phyloP scores from a whole-genome alignment of 768 basidiomycete genomes.

The Pholiota conissans region DNA sequence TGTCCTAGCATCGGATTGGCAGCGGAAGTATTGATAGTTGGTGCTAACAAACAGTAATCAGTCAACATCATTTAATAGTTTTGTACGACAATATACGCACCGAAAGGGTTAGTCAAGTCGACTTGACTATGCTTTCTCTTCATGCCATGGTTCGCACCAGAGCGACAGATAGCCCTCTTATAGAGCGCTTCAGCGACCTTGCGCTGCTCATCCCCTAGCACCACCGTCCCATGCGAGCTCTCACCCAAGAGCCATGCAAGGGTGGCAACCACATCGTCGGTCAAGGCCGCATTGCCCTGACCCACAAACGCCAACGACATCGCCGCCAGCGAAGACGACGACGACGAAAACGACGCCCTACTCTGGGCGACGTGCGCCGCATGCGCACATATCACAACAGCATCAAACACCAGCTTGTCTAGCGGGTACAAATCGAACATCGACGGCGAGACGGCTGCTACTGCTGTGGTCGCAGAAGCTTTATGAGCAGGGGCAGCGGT shows the following conservation, averaged over 20 bases:
- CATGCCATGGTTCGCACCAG: slow-evolving; percentile 17
- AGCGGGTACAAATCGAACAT: slow-evolving; percentile 39
- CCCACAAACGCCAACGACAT: not conserved
- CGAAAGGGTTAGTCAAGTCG: slow-evolving; percentile 3
- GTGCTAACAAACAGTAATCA: no score
- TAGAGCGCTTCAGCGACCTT: slow-evolving; percentile 13
- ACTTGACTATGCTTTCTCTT: slow-evolving; percentile 27
- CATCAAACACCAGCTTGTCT: slow-evolving; percentile 62
- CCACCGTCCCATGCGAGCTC: not conserved
- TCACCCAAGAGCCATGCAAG: slow-evolving; percentile 24
- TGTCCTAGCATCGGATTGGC: not conserved
- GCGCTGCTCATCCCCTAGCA: slow-evolving; percentile 22
- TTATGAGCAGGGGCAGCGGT: not conserved
- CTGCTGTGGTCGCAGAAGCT: not conserved
- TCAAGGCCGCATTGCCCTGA: slow-evolving; percentile 5
- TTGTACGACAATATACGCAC: slow-evolving; percentile 7
- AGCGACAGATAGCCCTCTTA: slow-evolving; percentile 4
- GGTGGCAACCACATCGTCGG: slow-evolving; percentile 26
- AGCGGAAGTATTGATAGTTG: not conserved
- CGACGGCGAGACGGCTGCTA: slow-evolving; percentile 10
- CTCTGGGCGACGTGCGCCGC: slow-evolving; percentile 27
- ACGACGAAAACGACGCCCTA: not conserved
- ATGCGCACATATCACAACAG: slow-evolving; percentile 61
- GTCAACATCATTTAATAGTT: not conserved
- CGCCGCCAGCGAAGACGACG: not conserved